Evolutionary conservation across 2,329 filamentous ascomycete species (phyloP).

Genomic region (Polytolypa hystricis): DNA sequence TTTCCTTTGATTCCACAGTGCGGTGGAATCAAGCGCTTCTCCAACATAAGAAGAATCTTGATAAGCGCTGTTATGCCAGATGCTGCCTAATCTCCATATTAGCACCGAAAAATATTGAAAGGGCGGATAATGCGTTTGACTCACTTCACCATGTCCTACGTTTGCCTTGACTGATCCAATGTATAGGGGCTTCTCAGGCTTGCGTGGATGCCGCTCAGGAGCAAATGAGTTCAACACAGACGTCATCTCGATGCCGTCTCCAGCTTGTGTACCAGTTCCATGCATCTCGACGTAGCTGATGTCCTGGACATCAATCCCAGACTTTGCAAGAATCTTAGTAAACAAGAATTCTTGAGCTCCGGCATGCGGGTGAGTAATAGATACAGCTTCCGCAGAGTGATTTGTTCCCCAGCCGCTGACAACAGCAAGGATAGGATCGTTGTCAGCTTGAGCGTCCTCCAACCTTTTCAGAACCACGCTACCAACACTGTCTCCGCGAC

Average conservation of each 20-base stretch:
- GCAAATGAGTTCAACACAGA: conserved; percentile 58
- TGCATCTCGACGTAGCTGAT: conserved; percentile 83
- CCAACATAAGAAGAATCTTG: conserved; percentile 30
- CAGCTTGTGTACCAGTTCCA: conserved; percentile 76
- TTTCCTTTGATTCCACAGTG: conserved; percentile 26
- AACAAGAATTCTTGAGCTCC: conserved; percentile 64
- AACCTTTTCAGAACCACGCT: conserved; percentile 68
- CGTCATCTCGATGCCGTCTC: conserved; percentile 71
- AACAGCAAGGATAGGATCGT: conserved; percentile 58
- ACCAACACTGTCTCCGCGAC: conserved; percentile 66
- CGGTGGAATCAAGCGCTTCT: conserved; percentile 22
- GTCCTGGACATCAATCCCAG: conserved; percentile 63
- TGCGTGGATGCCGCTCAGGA: conserved; percentile 19
- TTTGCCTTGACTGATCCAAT: conserved; percentile 53
- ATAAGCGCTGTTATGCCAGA: conserved; percentile 39
- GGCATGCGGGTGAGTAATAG: conserved; percentile 73
- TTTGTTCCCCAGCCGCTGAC: conserved; percentile 68
- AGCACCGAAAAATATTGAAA: too few species aligned
- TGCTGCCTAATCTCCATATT: too few species aligned
- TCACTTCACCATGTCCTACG: conserved; percentile 52
- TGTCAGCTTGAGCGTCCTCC: conserved; percentile 64
- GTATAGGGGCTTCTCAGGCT: not conserved
- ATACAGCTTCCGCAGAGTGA: conserved; percentile 69
- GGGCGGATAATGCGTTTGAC: too few species aligned
- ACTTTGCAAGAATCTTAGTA: conserved; percentile 57